Percentiles rank a stretch among this genome's conserved stretches.
phyloP scores from a whole-genome alignment of 2,329 filamentous ascomycete genomes.

The Pleurostoma richardsiae region DNA sequence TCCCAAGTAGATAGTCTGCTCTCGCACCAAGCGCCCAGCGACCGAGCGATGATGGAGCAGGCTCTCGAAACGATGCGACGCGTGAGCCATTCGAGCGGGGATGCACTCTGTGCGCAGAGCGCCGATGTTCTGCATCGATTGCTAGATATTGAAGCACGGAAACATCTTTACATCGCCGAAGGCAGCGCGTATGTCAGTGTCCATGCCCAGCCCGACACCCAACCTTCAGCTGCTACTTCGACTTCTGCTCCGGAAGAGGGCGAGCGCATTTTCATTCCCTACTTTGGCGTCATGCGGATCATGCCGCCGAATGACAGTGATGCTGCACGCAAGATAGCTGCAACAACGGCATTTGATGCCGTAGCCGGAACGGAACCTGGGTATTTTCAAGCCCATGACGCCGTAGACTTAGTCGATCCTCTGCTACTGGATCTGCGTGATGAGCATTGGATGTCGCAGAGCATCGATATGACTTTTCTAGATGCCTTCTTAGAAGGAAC shows the following conservation, averaged over 20 bases:
- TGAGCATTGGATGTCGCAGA: too few relatives aligned
- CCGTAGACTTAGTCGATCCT: too few relatives aligned
- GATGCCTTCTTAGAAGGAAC: too few relatives aligned
- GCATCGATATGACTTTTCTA: too few relatives aligned
- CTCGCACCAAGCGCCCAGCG: constrained; percentile 28
- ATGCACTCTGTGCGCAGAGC: constrained; percentile 20
- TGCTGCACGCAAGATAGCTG: too few relatives aligned
- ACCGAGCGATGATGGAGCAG: constrained; percentile 31
- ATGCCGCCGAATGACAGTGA: too few relatives aligned
- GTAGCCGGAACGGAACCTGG: too few relatives aligned
- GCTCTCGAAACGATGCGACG: constrained; percentile 24
- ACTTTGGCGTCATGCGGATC: constrained; percentile 13
- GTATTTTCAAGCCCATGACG: too few relatives aligned
- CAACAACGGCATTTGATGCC: too few relatives aligned
- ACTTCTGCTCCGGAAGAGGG: not conserved
- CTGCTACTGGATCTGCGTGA: too few relatives aligned
- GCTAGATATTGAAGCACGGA: constrained; percentile 16
- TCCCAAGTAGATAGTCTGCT: constrained; percentile 19
- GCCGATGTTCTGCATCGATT: constrained; percentile 20
- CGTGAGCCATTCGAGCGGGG: constrained; percentile 16
- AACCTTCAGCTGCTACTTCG: not conserved
- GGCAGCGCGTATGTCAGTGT: not conserved
- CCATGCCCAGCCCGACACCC: not conserved
- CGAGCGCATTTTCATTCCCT: constrained; percentile 9
- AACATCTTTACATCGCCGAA: constrained; percentile 1